Percentiles rank a stretch among this genome's conserved stretches.
Conservation (phyloP, 441 rosid species). For the Populus hybrid region DNA sequence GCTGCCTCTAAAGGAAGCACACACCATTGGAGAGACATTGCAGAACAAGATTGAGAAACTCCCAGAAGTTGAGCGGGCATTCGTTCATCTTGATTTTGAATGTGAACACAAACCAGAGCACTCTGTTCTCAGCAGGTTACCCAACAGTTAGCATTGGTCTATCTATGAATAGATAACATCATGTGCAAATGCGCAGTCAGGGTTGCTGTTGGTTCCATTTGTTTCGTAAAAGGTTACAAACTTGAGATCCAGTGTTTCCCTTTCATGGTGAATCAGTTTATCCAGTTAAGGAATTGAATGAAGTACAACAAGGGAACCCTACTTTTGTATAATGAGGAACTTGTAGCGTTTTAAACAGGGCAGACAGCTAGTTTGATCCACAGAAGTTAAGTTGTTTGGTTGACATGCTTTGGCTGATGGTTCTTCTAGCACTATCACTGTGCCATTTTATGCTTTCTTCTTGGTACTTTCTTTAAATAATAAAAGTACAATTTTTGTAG, state of each 20-base stretch:
- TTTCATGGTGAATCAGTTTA: background rate
- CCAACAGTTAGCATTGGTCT: constrained; percentile 34
- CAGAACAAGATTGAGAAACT: constrained; percentile 78
- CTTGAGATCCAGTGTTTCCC: background rate
- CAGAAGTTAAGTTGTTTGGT: background rate
- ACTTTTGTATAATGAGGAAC: background rate
- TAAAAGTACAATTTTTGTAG: background rate
- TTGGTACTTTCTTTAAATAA: background rate
- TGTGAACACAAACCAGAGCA: constrained; percentile 93
- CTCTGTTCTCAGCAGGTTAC: constrained; percentile 59
- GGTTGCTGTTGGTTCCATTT: background rate
- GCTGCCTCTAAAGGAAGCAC: constrained; percentile 71
- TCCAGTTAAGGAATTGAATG: background rate
- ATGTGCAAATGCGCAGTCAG: background rate
- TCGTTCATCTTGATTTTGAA: constrained; percentile 84
- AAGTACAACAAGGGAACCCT: background rate
- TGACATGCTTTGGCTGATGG: background rate
- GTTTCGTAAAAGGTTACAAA: background rate
- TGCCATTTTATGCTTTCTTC: background rate
- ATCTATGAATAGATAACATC: background rate
- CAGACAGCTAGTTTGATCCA: background rate
- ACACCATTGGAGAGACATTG: constrained; percentile 68
- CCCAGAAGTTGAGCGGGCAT: constrained; percentile 81
- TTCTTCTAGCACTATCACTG: background rate
- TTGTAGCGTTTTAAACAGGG: background rate